A percentile compares a stretch with the other conserved stretches of the same genome.
Evolutionary conservation across 139 green algal species (phyloP).

Genomic region (Eudorina sp.): DNA sequence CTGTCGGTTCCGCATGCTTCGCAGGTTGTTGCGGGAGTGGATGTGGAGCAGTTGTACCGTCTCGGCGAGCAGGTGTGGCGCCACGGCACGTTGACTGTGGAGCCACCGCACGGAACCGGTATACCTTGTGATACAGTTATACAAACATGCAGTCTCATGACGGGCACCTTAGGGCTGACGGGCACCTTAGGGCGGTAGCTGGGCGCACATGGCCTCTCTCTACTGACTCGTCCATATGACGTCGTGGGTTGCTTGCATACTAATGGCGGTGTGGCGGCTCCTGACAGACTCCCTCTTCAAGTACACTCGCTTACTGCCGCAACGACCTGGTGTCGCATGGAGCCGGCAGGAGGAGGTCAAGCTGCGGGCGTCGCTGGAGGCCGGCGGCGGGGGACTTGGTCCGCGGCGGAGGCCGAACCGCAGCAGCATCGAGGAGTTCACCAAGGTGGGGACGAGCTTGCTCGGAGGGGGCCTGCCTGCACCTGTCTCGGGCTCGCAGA

Average conservation of each 20-base stretch:
- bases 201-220: too few relatives aligned
- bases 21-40: slow-evolving; percentile 37
- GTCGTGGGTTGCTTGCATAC: too few relatives aligned
- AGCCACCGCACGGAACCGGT: too few relatives aligned
- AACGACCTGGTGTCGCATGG: neutral
- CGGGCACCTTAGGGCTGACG: too few relatives aligned
- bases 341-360: slow-evolving; percentile 39
- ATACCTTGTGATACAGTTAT: too few relatives aligned
- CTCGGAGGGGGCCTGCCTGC: too few relatives aligned
- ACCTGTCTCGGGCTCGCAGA: too few relatives aligned
- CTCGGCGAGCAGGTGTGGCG: slow-evolving; percentile 49
- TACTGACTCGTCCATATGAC: too few relatives aligned
- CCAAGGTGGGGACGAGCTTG: slow-evolving; percentile 39
- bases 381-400: neutral
- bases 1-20: neutral
- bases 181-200: too few relatives aligned
- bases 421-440: slow-evolving; percentile 48
- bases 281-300: too few relatives aligned
- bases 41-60: slow-evolving; percentile 49
- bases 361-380: neutral
- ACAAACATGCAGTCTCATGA: too few relatives aligned
- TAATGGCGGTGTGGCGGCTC: too few relatives aligned
- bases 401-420: neutral
- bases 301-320: neutral
- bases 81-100: neutral